Evolutionary conservation across 2,329 filamentous ascomycete species (phyloP).

Genomic region (Claviceps spartinae): DNA sequence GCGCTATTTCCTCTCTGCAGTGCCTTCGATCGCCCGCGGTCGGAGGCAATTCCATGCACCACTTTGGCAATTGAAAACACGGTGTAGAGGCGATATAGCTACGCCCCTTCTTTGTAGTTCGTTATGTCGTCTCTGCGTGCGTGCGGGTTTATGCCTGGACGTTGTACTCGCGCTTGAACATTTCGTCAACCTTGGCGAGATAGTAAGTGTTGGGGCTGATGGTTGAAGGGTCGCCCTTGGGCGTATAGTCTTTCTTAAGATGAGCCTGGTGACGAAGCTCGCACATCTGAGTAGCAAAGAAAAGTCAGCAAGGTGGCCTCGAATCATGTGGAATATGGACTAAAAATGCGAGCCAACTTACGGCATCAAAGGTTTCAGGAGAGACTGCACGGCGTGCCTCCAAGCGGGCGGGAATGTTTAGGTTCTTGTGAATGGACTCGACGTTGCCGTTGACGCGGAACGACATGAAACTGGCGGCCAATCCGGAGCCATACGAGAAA

Average conservation of each 20-base stretch:
- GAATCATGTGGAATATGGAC: too few species aligned
- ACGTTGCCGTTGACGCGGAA: constrained; percentile 62
- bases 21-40: background rate
- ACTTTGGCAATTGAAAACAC: background rate
- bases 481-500: constrained; percentile 69
- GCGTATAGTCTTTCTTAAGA: constrained; percentile 65
- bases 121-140: background rate
- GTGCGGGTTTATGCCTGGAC: constrained; percentile 49
- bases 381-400: constrained; percentile 50
- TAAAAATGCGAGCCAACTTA: constrained; percentile 16
- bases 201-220: constrained; percentile 61
- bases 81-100: constrained; percentile 4
- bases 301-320: constrained; percentile 6
- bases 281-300: constrained; percentile 48
- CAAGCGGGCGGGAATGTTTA: constrained; percentile 58
- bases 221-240: constrained; percentile 53
- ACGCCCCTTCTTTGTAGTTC: background rate
- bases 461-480: constrained; percentile 59
- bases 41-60: background rate
- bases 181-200: constrained; percentile 66
- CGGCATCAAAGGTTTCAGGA: constrained; percentile 60
- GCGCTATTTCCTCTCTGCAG: background rate
- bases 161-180: constrained; percentile 70
- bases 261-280: constrained; percentile 71
- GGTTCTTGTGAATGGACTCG: constrained; percentile 49